phyloP scores from a whole-genome alignment of 2,329 filamentous ascomycete species.

The Leptographium wingfieldii region DNA sequence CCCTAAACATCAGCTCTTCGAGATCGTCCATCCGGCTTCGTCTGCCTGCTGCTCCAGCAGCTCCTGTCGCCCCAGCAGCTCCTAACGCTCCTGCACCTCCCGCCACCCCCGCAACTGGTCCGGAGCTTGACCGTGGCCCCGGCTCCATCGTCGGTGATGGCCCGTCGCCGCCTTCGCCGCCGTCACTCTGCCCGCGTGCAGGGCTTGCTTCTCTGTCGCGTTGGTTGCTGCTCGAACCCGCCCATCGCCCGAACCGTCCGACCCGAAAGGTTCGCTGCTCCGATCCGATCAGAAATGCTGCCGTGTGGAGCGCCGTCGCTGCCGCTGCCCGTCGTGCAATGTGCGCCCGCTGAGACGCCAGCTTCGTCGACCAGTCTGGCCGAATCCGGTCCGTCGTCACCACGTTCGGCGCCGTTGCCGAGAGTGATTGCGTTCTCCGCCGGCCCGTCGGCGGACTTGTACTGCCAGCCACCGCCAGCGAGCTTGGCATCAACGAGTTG shows the following conservation, averaged over 20 bases:
- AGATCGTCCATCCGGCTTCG: constrained; percentile 64
- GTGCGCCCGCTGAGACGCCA: constrained; percentile 73
- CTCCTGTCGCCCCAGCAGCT: constrained; percentile 19
- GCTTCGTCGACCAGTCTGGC: constrained; percentile 87
- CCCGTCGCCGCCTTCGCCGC: constrained; percentile 13
- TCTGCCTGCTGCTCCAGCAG: constrained; percentile 26
- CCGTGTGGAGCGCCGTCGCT: constrained; percentile 86
- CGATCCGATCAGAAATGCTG: constrained; percentile 71
- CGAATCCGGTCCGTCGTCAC: constrained; percentile 87
- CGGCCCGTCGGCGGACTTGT: constrained; percentile 18
- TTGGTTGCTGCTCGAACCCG: constrained; percentile 21
- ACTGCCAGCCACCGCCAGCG: constrained; percentile 15
- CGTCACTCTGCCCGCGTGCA: constrained; percentile 15
- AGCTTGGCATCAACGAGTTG: constrained; percentile 38
- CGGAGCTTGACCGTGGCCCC: constrained; percentile 19
- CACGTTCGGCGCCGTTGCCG: constrained; percentile 71
- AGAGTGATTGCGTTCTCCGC: constrained; percentile 48
- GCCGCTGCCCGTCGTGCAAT: constrained; percentile 79
- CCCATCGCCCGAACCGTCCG: constrained; percentile 45
- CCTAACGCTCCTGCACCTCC: constrained; percentile 29
- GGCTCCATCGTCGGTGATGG: constrained; percentile 20
- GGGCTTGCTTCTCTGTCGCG: constrained; percentile 19
- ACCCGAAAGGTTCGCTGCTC: constrained; percentile 41
- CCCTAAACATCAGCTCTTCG: constrained; percentile 98
- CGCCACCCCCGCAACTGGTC: constrained; percentile 30